A percentile compares a stretch with the other conserved stretches of the same genome.
phyloP scores from a whole-genome alignment of 2,329 filamentous ascomycete genomes.

The Ophiostoma ips region DNA sequence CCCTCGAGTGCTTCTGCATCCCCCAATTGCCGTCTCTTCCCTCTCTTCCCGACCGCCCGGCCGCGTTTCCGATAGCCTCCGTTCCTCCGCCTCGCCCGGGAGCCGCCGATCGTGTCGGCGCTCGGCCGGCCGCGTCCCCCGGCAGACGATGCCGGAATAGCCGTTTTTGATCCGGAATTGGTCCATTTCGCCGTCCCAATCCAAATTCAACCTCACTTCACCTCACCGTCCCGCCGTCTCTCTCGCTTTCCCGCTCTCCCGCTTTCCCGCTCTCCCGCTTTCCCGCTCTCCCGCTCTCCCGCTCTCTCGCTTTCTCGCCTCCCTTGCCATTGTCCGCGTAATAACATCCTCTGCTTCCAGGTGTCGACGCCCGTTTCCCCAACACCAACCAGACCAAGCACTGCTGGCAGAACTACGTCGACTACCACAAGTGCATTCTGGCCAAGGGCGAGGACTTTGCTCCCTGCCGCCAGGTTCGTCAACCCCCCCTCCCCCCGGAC shows the following conservation, averaged over 20 bases:
- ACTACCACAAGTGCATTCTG: conserved; percentile 99
- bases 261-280: not conserved
- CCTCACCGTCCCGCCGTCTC: not conserved
- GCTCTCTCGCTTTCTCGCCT: not conserved
- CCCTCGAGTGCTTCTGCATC: not conserved
- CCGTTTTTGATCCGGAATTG: not conserved
- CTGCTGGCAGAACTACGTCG: conserved; percentile 99
- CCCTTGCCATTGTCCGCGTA: not conserved
- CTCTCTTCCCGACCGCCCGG: not conserved
- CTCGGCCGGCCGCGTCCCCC: not conserved
- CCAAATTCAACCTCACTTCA: not conserved
- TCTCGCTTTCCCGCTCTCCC: not conserved
- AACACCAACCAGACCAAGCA: conserved; percentile 99
- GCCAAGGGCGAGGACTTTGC: conserved; percentile 98
- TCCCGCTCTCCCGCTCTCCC: not conserved
- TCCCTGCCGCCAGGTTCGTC: conserved; percentile 80
- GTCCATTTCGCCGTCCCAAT: not conserved
- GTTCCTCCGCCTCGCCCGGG: not conserved
- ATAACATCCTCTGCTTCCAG: conserved; percentile 31
- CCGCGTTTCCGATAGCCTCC: not conserved
- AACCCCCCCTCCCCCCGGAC: not conserved
- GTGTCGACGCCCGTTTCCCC: conserved; percentile 98
- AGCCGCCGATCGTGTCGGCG: not conserved
- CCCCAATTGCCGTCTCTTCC: not conserved
- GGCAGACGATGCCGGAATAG: not conserved